Evolutionary conservation across 139 green algal species (phyloP), one percentile per base, ranked within the genome.

Genomic region (Pleodorina starrii): DNA sequence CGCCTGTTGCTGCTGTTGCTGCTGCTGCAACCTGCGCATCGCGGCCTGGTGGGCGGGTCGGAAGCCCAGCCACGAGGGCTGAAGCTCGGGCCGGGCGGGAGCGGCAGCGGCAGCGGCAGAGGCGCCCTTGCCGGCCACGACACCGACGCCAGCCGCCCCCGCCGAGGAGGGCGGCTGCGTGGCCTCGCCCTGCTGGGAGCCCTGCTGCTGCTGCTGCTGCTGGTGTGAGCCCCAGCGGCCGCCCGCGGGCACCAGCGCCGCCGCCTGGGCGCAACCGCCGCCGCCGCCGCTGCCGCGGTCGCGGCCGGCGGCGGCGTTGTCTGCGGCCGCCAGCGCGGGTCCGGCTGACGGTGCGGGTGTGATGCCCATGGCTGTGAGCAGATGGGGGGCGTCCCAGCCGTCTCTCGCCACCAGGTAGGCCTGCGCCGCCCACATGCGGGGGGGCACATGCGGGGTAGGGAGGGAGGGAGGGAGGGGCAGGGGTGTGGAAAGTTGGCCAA

Each of bases 331-430:
- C n/a, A n/a, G n/a, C n/a, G n/a, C n/a, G n/a, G n/a, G n/a, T n/a
- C n/a, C n/a, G n/a, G n/a, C n/a, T n/a, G n/a, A n/a, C n/a, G n/a
- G 35, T 19, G 12, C 48, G 35, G 46, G 12, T 29, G n/a, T 25
- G 29, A 86, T 4, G 42, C 81, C 59, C 81, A 87, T 66, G n/a
- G 81, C 81, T 9, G 59, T 40, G 6, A 35, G 16, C 60, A 87
- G 2, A 29, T 87, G 81, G 60, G 60, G 60, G 9, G 81, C 81
- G n/a, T 77, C 43, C 81, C 81, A 87, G 19, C 81, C 81, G 44
- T 87, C 81, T 21, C 81, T 59, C 4, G 81, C 81, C 42, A 86
- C 38, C 27, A 75, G 14, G 54, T 86, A 42, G 38, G 79, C 79
- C 79, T 86, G 81, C 16, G n/a, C n/a, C n/a, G n/a, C n/a, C n/a